Evolutionary conservation across 2,329 filamentous ascomycete species (phyloP), one percentile per base, ranked within the genome.

Genomic region (Fusarium xylarioides): DNA sequence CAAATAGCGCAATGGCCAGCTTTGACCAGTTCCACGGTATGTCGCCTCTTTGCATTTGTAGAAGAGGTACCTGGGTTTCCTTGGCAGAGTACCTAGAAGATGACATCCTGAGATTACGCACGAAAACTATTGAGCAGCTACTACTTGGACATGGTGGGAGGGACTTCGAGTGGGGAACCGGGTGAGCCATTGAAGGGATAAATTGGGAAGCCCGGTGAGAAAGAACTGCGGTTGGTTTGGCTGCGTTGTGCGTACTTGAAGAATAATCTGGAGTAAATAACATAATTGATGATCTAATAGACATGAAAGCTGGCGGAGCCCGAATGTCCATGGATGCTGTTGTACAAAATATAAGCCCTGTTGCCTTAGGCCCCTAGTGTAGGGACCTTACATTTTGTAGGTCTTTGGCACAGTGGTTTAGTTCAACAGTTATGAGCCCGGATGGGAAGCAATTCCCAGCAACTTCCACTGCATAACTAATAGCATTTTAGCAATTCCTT

Each of bases 1-100:
- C 2, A 18, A 32, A 14, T 1, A 49, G 7, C 7, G 0, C 4
- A 0, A 18, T 32, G 4, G 21, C 15, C 0, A 5, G 0, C 1
- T 49, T 49, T 1, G 3, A 9, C 2, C 3, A 5, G 5, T 49
- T 49, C 3, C 7, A 0, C 1, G 46, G 28, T 0, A 32, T 18
- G 21, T 49, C 46, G 14, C 21, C 46, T 49, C 46, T 49, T n/a
- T 4, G 19, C 1, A 49, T 49, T 4, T 49, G 21, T 11, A 32
- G 28, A n/a, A n/a, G n/a, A n/a, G n/a, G n/a, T n/a, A n/a, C n/a
- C n/a, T n/a, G n/a, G n/a, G n/a, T n/a, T n/a, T n/a, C n/a, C n/a
- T n/a, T n/a, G n/a, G n/a, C n/a, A n/a, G n/a, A n/a, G n/a, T n/a
- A n/a, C n/a, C n/a, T n/a, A n/a, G n/a, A n/a, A n/a, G n/a, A n/a